These are phyloP conservation scores for Hypoxylon rickii DNA, from an alignment of 495 filamentous ascomycete genomes.

Conservation along the genomic window DNA sequence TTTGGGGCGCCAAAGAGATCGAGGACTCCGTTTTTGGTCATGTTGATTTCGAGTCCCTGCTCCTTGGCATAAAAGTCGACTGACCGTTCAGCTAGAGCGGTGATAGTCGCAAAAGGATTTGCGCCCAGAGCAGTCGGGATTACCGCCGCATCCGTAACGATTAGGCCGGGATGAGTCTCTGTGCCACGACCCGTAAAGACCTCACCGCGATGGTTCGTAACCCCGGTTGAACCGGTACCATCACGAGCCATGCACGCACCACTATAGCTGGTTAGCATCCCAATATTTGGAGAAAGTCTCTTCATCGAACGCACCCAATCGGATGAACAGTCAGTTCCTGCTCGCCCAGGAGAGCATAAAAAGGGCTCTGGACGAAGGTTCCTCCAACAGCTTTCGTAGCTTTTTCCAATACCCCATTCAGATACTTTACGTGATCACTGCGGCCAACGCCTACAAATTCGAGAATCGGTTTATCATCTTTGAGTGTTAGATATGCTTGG, in stretches of 20 bases:
- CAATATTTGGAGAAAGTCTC: neutral
- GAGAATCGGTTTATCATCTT: conserved; percentile 63
- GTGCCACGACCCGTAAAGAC: conserved; percentile 58
- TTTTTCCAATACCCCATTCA: conserved; percentile 56
- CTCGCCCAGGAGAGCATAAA: conserved; percentile 56
- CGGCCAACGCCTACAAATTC: conserved; percentile 62
- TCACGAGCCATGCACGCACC: conserved; percentile 67
- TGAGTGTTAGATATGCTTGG: conserved; percentile 61
- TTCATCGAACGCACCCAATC: conserved; percentile 55
- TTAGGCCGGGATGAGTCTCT: conserved; percentile 59
- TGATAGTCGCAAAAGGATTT: conserved; percentile 73
- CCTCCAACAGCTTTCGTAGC: conserved; percentile 62
- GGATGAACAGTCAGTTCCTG: conserved; percentile 69
- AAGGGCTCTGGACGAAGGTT: conserved; percentile 61
- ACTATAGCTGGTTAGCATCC: conserved; percentile 29
- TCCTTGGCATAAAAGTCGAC: conserved; percentile 54
- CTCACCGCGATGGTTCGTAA: conserved; percentile 65
- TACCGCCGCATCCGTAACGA: conserved; percentile 66
- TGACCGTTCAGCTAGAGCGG: conserved; percentile 67
- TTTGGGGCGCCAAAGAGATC: conserved; percentile 51
- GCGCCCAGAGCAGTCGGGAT: conserved; percentile 68
- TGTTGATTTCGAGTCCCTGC: conserved; percentile 51
- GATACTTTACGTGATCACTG: conserved; percentile 56
- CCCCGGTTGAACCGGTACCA: conserved; percentile 61
- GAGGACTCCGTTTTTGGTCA: conserved; percentile 56